Base-by-base conservation (phyloP, 495 filamentous ascomycete species). In the Podospora conica region DNA sequence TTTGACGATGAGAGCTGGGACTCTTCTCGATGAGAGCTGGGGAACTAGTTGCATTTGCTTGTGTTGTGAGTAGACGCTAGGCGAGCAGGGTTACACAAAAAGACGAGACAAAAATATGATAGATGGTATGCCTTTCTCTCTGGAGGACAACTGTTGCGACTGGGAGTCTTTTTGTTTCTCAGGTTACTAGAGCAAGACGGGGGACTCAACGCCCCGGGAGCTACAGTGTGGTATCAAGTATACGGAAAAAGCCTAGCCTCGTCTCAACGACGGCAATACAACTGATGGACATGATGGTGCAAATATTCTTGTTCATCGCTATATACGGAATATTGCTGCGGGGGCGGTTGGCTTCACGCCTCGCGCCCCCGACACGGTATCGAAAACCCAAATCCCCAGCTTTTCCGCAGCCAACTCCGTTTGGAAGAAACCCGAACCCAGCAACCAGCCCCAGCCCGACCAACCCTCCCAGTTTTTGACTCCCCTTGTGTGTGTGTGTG, bases 381-480 rank as follows among this genome's bases (percentile, higher is more conserved):
- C 40, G 55, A 57, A 57, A 27, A 57, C 25, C 55, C 24, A 57
- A 24, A 55, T 40, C 61, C 53, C 48, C 22, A 63, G 48, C 48
- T 53, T 27, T 64, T 64, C 55, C 27, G 22, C 66, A 53, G 18
- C 66, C 58, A 65, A 68, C 66, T 65, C 66, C 66, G 25, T 48
- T 20, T 29, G 48, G 53, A 65, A 60, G 53, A 48, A 48, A n/a
- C 40, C 40, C 40, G 40, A 48, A 48, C 15, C 40, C 40, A 40
- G 33, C 33, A 40, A 40, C 33, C 33, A 40, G 18, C 15, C n/a
- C n/a, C 40, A 48, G 8, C 33, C 33, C 33, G 12, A 40, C 40
- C 40, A 33, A 25, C 53, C 57, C n/a, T 64, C 55, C 54, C 40
- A 48, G 1, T 48, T 48, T 48, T 48, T n/a, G 40, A 5, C 58